Evolutionary conservation across 2,329 filamentous ascomycete species (phyloP), one percentile per base, ranked within the genome.

Genomic region (Fusarium hostae): DNA sequence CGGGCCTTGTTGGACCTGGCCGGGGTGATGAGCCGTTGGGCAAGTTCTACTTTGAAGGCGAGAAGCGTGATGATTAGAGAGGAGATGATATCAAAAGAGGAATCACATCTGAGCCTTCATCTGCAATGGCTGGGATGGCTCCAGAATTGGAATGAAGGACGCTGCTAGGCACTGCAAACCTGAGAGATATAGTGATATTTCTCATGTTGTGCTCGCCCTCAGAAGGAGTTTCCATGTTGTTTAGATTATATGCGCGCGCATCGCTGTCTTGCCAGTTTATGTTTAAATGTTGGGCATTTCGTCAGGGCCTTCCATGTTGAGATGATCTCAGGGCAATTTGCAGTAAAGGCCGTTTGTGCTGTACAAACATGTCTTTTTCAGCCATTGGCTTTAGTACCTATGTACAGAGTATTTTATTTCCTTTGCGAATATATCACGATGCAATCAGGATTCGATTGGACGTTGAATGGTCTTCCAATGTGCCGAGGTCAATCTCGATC

Each of bases 1-100:
- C 79, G 13, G 80, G 81, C 2, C 72, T 88, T 61, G 82, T 84
- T 26, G 86, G 80, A 41, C 81, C 86, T 2, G 83, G 83, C 12
- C 81, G 82, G 32, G 81, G 81, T 40, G 84, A 80, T 9, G 84
- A 86, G 50, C 78, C 84, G 15, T 74, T 90, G 56, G 89, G 88
- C 18, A 86, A 85, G 68, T 89, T 90, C 73, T 89, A 88, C 70
- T 91, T 90, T 74, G 90, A 91, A 76, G 84, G 85, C 16, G 72
- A 77, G 28, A 75, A 62, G 47, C 71, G 72, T 39, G 71, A 74
- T 15, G 69, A 72, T 22, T 72, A 55, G 65, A 44, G 35, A 40
- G 18, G 9, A 8, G 39, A 13, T 37, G 24, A 32, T 30, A 26
- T 44, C 9, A 40, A 51, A 58, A 44, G 47, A 50, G 54, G 32